Evolutionary conservation across 1,284 basidiomycete genomes (phyloP).

Genomic region (Gomphus bonarii): DNA sequence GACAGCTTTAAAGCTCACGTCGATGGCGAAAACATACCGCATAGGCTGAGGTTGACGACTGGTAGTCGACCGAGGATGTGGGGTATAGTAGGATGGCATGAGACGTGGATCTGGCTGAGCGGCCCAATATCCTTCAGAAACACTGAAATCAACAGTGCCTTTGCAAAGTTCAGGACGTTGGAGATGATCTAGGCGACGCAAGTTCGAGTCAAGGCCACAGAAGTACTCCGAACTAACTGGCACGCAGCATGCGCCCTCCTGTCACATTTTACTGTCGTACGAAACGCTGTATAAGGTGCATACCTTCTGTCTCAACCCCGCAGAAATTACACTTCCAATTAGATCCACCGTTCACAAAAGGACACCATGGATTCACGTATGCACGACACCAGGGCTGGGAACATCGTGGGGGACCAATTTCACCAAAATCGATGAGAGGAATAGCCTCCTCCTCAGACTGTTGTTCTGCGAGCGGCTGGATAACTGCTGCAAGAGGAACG

Average conservation of each 20-base stretch:
- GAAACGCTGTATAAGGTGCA: conserved; percentile 15
- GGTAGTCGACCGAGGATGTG: conserved; percentile 28
- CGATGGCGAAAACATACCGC: conserved; percentile 82
- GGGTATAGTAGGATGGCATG: conserved; percentile 39
- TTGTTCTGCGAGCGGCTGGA: conserved; percentile 87
- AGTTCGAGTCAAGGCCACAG: conserved; percentile 73
- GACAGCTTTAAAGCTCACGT: conserved; percentile 70
- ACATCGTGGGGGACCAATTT: conserved; percentile 80
- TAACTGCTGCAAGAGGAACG: conserved; percentile 75
- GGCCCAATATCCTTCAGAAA: conserved; percentile 85
- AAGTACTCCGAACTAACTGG: conserved; percentile 79
- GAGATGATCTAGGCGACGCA: conserved; percentile 75
- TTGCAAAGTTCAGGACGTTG: conserved; percentile 82
- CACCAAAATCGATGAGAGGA: conserved; percentile 62
- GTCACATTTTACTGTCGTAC: not conserved
- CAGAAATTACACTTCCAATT: conserved; percentile 95
- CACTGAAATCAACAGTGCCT: conserved; percentile 89
- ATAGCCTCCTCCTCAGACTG: conserved; percentile 76
- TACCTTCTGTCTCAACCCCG: conserved; percentile 72
- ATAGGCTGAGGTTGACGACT: conserved; percentile 57
- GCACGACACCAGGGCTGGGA: conserved; percentile 60
- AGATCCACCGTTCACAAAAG: conserved; percentile 77
- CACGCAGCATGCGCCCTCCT: not conserved
- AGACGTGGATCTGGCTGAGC: conserved; percentile 50
- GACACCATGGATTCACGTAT: conserved; percentile 94